These are phyloP conservation scores for Calocybe gangraenosa DNA, from an alignment of 768 basidiomycete genomes.

Conservation along the genomic window DNA sequence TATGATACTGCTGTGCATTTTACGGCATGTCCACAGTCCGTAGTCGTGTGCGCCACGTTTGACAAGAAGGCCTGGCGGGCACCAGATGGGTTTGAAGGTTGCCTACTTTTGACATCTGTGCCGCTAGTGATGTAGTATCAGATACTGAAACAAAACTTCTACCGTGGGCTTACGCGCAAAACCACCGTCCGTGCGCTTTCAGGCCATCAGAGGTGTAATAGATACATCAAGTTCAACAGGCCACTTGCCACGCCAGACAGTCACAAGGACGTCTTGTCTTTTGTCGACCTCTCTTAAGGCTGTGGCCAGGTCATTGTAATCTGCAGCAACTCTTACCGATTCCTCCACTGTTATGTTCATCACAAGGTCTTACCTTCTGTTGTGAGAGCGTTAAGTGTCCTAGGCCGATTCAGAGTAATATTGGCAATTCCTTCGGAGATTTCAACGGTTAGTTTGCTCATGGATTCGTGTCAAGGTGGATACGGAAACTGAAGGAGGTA, in stretches of 20 bases:
- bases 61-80: slow-evolving; percentile 44
- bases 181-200: slow-evolving; percentile 64
- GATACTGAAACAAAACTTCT: not conserved
- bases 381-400: slow-evolving; percentile 57
- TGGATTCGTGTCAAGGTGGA: slow-evolving; percentile 10
- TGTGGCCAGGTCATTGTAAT: slow-evolving; percentile 60
- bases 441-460: slow-evolving; percentile 44
- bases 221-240: not conserved
- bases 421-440: slow-evolving; percentile 60
- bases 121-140: slow-evolving; percentile 35
- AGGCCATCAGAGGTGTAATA: not conserved
- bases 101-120: slow-evolving; percentile 46
- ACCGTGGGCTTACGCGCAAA: slow-evolving; percentile 55
- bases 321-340: slow-evolving; percentile 25
- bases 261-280: slow-evolving; percentile 58
- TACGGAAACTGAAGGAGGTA: not conserved
- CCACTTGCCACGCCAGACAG: slow-evolving; percentile 59
- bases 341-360: too few species aligned
- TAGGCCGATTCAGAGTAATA: slow-evolving; percentile 61
- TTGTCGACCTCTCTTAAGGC: slow-evolving; percentile 54
- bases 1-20: slow-evolving; percentile 13
- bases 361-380: slow-evolving; percentile 42
- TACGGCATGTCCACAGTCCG: slow-evolving; percentile 65
- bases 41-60: slow-evolving; percentile 46
- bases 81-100: slow-evolving; percentile 16